A percentile compares a stretch with the other conserved stretches of the same genome.
Conservation (phyloP, 78 protist species). For the Dictyostelium purpureum region DNA sequence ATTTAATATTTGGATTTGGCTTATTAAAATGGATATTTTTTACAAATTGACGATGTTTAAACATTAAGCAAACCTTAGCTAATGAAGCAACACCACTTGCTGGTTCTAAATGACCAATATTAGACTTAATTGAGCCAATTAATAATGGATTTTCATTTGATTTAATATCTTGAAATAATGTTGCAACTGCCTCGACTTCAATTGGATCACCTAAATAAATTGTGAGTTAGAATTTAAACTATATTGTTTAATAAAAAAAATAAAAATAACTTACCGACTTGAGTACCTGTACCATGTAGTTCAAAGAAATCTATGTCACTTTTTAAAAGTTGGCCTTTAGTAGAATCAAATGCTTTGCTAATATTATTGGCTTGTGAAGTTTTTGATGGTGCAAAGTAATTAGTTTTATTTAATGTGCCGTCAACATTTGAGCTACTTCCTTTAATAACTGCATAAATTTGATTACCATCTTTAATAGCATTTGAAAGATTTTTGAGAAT, state of each 20-base stretch:
- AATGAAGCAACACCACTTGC: slow-evolving; percentile 78
- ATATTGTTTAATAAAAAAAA: slow-evolving; percentile 85
- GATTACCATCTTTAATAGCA: slow-evolving; percentile 24
- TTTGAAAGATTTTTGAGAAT: slow-evolving; percentile 31
- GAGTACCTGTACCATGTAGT: slow-evolving; percentile 80
- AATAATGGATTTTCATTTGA: slow-evolving; percentile 1
- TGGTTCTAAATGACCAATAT: slow-evolving; percentile 87
- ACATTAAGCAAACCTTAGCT: slow-evolving; percentile 45
- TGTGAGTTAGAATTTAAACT: slow-evolving; percentile 30
- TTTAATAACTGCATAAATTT: slow-evolving; percentile 19
- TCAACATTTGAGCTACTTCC: slow-evolving; percentile 10
- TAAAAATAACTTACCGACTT: slow-evolving; percentile 50
- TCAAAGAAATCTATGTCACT: slow-evolving; percentile 54
- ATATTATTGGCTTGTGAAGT: background rate
- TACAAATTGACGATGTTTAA: background rate
- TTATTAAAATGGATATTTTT: slow-evolving; percentile 37
- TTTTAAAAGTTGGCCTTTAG: background rate
- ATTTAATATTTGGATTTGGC: slow-evolving; percentile 40
- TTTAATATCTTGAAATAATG: background rate
- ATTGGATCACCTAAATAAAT: slow-evolving; percentile 86
- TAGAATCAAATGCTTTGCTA: background rate
- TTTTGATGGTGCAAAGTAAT: background rate
- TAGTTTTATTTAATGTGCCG: background rate
- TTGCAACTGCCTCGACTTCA: slow-evolving; percentile 69
- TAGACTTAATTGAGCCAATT: slow-evolving; percentile 79